phyloP scores from a whole-genome alignment of 2,329 filamentous ascomycete genomes.

The Xylariaceae sp. region DNA sequence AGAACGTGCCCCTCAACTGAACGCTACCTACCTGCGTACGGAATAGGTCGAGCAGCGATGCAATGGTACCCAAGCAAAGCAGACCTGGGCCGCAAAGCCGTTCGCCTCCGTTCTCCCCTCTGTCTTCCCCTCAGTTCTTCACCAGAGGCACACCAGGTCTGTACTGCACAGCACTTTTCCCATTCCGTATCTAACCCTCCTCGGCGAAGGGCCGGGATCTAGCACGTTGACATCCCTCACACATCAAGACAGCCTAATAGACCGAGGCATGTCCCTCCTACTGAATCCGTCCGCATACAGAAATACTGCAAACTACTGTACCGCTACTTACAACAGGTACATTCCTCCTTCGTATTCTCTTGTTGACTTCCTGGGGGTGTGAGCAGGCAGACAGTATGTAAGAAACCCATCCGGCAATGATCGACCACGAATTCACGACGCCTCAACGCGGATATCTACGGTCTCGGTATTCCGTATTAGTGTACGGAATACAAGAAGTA shows the following conservation, averaged over 20 bases:
- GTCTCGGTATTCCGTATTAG: too few relatives aligned
- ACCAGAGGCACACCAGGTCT: neutral
- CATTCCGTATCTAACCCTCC: neutral
- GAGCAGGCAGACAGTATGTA: too few relatives aligned
- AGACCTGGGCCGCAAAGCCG: constrained; percentile 19
- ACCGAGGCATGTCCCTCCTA: neutral
- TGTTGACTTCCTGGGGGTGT: too few relatives aligned
- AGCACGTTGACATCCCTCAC: neutral
- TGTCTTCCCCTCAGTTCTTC: neutral
- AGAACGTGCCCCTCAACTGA: too few relatives aligned
- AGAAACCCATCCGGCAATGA: too few relatives aligned
- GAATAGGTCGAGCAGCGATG: constrained; percentile 6
- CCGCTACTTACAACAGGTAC: neutral
- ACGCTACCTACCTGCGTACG: too few relatives aligned
- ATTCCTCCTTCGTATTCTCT: neutral
- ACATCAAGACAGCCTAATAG: too few relatives aligned
- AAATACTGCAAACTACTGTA: neutral
- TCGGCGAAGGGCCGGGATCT: neutral
- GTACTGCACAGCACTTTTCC: constrained; percentile 1
- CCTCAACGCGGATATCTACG: too few relatives aligned
- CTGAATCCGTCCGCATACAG: neutral
- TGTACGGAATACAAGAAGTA: too few relatives aligned
- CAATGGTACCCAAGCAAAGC: constrained; percentile 20
- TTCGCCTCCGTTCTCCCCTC: neutral
- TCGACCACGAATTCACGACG: too few relatives aligned